Conservation (phyloP, 305 asterid genomes). For the Fraxinus ornus region DNA sequence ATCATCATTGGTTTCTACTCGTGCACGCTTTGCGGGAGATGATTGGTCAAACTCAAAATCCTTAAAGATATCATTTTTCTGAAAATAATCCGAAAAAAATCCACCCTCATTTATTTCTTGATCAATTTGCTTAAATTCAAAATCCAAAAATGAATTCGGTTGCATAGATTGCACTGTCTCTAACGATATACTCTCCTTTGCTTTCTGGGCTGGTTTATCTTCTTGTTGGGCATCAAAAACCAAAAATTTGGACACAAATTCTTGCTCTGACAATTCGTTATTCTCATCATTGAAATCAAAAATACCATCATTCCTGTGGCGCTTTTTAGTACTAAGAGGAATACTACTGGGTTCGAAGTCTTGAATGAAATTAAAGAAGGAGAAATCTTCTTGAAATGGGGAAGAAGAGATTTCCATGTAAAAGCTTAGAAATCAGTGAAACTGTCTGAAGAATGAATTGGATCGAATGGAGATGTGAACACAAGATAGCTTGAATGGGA, state of each 20-base stretch:
- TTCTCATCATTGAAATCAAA: background rate
- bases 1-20: conserved; percentile 8
- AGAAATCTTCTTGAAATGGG: conserved; percentile 34
- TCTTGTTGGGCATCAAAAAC: conserved; percentile 10
- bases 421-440: background rate
- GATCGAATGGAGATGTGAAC: background rate
- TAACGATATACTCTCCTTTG: background rate
- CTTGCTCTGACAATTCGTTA: conserved; percentile 9
- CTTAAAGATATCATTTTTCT: background rate
- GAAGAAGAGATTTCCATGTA: conserved; percentile 44
- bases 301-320: background rate
- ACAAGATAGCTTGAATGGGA: background rate
- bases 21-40: conserved; percentile 19
- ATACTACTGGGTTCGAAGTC: conserved; percentile 20
- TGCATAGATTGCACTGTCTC: background rate
- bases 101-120: conserved; percentile 3
- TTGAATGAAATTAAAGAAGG: conserved; percentile 23
- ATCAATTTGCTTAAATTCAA: background rate
- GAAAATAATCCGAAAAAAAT: background rate
- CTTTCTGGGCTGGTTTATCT: background rate
- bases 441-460: conserved; percentile 5
- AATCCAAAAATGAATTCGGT: background rate
- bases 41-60: background rate
- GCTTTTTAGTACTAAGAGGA: conserved; percentile 1
- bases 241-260: background rate